These are phyloP conservation scores for Ophiostoma populinum DNA, from an alignment of 2,329 filamentous ascomycete genomes.

Conservation along the genomic window DNA sequence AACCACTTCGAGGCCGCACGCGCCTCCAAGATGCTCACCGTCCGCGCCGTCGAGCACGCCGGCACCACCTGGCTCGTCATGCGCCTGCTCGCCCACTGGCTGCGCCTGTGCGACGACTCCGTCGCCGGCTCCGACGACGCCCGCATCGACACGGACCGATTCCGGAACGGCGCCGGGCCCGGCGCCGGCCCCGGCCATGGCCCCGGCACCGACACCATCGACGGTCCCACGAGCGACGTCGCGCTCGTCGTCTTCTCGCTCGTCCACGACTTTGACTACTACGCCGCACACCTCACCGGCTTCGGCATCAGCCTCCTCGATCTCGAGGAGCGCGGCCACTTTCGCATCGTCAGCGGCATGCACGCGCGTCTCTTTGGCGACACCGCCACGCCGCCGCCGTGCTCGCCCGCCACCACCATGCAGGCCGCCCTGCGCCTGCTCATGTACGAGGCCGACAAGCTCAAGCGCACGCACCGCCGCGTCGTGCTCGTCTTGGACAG, in stretches of 20 bases:
- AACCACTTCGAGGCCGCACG: constrained; percentile 1
- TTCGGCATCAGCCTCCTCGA: constrained; percentile 9
- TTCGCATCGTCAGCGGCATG: constrained; percentile 9
- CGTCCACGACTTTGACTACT: constrained; percentile 9
- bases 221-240: constrained; percentile 4
- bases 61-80: constrained; percentile 1
- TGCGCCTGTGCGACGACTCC: not conserved
- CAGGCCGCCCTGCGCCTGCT: constrained; percentile 7
- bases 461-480: constrained; percentile 3
- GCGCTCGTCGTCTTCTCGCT: constrained; percentile 10
- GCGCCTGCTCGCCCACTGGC: constrained; percentile 2
- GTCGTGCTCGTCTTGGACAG: constrained; percentile 10
- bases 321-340: constrained; percentile 7
- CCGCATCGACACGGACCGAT: constrained; percentile 1
- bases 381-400: not conserved
- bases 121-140: constrained; percentile 1
- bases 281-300: constrained; percentile 3
- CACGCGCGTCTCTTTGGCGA: constrained; percentile 4
- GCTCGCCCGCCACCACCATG: constrained; percentile 2
- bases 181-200: constrained; percentile 5
- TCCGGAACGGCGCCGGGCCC: constrained; percentile 3
- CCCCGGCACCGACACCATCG: not conserved
- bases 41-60: not conserved
- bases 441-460: constrained; percentile 5
- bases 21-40: constrained; percentile 1